Evolutionary conservation across 208 protist species (phyloP), one percentile per base, ranked within the genome.

Genomic region (Leishmania braziliensis): DNA sequence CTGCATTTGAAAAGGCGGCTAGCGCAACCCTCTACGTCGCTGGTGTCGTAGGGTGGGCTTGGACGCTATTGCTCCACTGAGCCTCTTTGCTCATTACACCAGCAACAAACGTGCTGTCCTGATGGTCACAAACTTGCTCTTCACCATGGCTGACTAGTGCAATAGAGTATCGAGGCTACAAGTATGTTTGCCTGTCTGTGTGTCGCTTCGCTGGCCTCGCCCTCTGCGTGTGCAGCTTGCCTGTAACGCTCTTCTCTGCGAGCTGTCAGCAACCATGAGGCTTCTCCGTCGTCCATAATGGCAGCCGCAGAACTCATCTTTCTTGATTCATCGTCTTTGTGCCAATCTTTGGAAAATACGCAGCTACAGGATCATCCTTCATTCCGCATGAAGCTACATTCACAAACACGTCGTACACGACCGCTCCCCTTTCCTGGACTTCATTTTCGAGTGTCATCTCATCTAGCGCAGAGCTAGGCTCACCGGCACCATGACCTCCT

Each of bases 1-100:
- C 72, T 5, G 12, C 29, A 0, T 1, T 18, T 5, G 43, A 48
- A 0, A 81, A 79, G 23, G 51, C 53, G 6, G 65, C 73, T 3
- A 79, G 77, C n/a, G 83, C 81, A 2, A 16, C 60, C 0, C n/a
- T 75, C 6, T 84, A 88, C 60, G 53, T 82, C 10, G 53, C 48
- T 20, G 85, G 85, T 12, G 43, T 88, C 18, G 78, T 51, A 0
- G 66, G 62, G 5, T 90, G 79, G 77, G 51, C 33, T 5, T 86
- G 62, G 62, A 79, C 39, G n/a, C 77, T 85, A 63, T 16, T 79
- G 36, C 76, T 54, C 51, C 62, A 60, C 56, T 77, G 12, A 50
- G 20, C 16, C 18, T 12, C 26, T n/a, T 60, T 9, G 4, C 14
- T 0, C 48, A 29, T 1, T 63, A 26, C 8, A 63, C 36, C 36